These are phyloP conservation scores for Komagataea norvegica DNA, from an alignment of 1,139 yeast species.

Conservation along the genomic window DNA sequence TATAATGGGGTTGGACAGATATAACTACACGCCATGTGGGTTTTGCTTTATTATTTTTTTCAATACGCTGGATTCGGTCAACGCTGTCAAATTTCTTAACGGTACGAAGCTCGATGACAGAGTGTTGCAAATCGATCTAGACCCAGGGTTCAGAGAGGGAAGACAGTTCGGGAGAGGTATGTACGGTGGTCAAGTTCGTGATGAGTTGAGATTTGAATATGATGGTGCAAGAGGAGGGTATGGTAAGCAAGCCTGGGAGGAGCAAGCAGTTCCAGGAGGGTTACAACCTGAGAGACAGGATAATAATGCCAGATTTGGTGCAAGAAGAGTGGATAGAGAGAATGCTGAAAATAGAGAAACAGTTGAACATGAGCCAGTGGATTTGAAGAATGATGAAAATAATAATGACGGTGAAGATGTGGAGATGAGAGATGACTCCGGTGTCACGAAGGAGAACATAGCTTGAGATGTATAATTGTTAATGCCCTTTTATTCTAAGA, in stretches of 20 bases:
- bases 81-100: conserved; percentile 75
- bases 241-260: conserved; percentile 26
- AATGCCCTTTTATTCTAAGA: too few relatives aligned
- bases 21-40: conserved; percentile 89
- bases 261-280: conserved; percentile 1
- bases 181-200: conserved; percentile 80
- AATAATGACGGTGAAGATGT: conserved; percentile 5
- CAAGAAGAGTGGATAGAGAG: conserved; percentile 26
- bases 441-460: conserved; percentile 4
- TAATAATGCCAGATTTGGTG: conserved; percentile 24
- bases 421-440: conserved; percentile 2
- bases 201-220: conserved; percentile 50
- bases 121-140: conserved; percentile 76
- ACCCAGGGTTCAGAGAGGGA: conserved; percentile 93
- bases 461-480: too few relatives aligned
- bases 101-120: conserved; percentile 81
- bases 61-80: conserved; percentile 62
- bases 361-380: too few relatives aligned
- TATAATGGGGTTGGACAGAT: conserved; percentile 90
- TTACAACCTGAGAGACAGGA: not conserved
- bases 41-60: conserved; percentile 85
- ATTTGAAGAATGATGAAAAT: conserved; percentile 7
- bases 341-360: conserved; percentile 3
- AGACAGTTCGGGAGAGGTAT: conserved; percentile 92
- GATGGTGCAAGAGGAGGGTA: conserved; percentile 58